These are phyloP conservation scores for Trichoderma arundinaceum DNA, from an alignment of 2,329 filamentous ascomycete species.

Conservation along the genomic window DNA sequence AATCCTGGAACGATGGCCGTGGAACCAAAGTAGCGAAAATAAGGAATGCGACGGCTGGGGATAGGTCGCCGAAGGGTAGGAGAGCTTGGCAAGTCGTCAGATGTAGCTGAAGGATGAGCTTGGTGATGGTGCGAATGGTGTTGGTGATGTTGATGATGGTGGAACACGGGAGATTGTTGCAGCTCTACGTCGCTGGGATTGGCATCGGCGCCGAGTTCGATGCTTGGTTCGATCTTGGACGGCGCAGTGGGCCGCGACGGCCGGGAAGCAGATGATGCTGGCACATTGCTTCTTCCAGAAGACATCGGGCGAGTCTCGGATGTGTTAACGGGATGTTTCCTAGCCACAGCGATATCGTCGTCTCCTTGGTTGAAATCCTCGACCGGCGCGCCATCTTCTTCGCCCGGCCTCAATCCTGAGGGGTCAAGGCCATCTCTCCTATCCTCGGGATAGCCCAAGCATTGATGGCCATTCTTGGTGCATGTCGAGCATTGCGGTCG, in stretches of 20 bases:
- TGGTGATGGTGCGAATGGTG: slow-evolving; percentile 22
- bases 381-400: slow-evolving; percentile 31
- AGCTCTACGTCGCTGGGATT: slow-evolving; percentile 36
- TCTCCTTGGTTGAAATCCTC: slow-evolving; percentile 28
- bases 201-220: slow-evolving; percentile 39
- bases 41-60: slow-evolving; percentile 74
- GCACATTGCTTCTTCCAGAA: slow-evolving; percentile 12
- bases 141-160: slow-evolving; percentile 25
- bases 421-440: slow-evolving; percentile 50
- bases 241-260: background rate
- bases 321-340: background rate
- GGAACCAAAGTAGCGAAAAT: slow-evolving; percentile 88
- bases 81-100: slow-evolving; percentile 45
- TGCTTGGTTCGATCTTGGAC: slow-evolving; percentile 15
- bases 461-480: slow-evolving; percentile 71
- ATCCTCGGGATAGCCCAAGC: slow-evolving; percentile 68
- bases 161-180: slow-evolving; percentile 29
- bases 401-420: slow-evolving; percentile 35
- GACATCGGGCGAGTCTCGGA: slow-evolving; percentile 11
- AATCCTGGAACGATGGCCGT: slow-evolving; percentile 91
- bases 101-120: slow-evolving; percentile 28
- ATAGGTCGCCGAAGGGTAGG: slow-evolving; percentile 54
- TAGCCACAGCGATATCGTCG: slow-evolving; percentile 5
- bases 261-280: background rate
- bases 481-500: slow-evolving; percentile 75